A percentile compares a stretch with the other conserved stretches of the same genome.
These are phyloP conservation scores for Colletotrichum sublineola DNA, from an alignment of 2,329 filamentous ascomycete species.

Conservation along the genomic window DNA sequence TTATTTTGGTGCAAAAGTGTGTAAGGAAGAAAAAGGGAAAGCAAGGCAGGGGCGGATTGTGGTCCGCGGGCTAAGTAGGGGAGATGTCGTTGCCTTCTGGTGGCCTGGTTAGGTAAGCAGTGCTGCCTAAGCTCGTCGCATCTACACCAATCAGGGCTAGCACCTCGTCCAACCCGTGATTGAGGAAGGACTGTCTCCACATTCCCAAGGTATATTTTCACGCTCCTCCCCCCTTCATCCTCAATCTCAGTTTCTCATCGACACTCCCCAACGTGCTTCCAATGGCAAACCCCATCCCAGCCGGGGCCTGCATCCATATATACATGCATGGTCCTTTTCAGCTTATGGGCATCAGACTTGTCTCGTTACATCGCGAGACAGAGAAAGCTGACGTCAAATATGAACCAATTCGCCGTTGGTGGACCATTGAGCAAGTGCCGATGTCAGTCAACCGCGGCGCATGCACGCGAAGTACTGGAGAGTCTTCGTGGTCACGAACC, in stretches of 20 bases:
- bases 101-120: conserved; percentile 12
- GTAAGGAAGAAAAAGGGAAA: conserved; percentile 48
- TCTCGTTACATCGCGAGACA: conserved; percentile 36
- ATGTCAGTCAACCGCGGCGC: neutral
- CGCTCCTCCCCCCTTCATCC: neutral
- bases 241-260: neutral
- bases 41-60: conserved; percentile 39
- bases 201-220: conserved; percentile 27
- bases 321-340: conserved; percentile 17
- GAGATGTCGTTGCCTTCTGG: conserved; percentile 23
- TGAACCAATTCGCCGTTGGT: neutral
- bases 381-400: neutral
- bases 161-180: conserved; percentile 16
- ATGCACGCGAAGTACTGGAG: neutral
- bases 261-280: conserved; percentile 2
- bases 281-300: neutral
- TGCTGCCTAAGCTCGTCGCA: neutral
- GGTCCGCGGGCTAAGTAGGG: conserved; percentile 19
- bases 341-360: conserved; percentile 37
- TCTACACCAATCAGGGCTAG: conserved; percentile 26
- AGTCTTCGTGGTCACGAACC: neutral
- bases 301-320: conserved; percentile 3
- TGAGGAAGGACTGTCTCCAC: conserved; percentile 2
- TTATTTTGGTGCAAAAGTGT: conserved; percentile 72
- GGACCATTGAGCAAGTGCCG: conserved; percentile 5